Evolutionary conservation across 2,329 filamentous ascomycete species (phyloP), one percentile per base, ranked within the genome.

Genomic region (Kalmusia sp.): DNA sequence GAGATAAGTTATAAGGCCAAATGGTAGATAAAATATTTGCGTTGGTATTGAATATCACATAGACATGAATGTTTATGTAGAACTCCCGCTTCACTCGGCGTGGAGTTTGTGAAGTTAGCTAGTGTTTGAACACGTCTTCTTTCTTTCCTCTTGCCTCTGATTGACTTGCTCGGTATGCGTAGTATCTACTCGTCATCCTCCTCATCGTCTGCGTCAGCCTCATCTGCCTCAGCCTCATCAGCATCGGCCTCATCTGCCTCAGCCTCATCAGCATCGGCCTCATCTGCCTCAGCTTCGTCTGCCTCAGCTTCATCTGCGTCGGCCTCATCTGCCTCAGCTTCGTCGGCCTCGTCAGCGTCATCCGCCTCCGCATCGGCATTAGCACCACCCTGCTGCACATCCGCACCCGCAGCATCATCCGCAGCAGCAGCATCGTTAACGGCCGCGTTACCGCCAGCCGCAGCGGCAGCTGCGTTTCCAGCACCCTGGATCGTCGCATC

Each of bases 401-500:
- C 39, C 11, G 28, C 43, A 28, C 6, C 21, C 1, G 27, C 43
- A 5, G 7, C 43, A 7, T 46, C 22, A 28, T 22, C 34, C 21
- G 14, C 45, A 17, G 17, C 34, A 11, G n/a, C 25, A 40, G n/a
- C 27, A 14, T 48, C 15, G 4, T 19, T 34, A 11, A 12, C 45
- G 14, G 34, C 25, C 7, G 33, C 25, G 8, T 9, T 34, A 4
- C 6, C 15, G 12, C 8, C 34, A 21, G 19, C 17, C 7, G 22
- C 34, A 17, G 3, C 27, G 14, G 12, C 34, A 12, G 22, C 34
- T n/a, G 11, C 45, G 24, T 19, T 33, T 5, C 3, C 34, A 21
- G 12, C 25, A 17, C 12, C 25, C 27, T 61, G 61, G 22, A 72
- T 66, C 1, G 62, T 55, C 8, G 63, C 69, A 59, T 69, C 62